Conservation (phyloP, 352 stramenopile species). For the Globisporangium abappressorium region DNA sequence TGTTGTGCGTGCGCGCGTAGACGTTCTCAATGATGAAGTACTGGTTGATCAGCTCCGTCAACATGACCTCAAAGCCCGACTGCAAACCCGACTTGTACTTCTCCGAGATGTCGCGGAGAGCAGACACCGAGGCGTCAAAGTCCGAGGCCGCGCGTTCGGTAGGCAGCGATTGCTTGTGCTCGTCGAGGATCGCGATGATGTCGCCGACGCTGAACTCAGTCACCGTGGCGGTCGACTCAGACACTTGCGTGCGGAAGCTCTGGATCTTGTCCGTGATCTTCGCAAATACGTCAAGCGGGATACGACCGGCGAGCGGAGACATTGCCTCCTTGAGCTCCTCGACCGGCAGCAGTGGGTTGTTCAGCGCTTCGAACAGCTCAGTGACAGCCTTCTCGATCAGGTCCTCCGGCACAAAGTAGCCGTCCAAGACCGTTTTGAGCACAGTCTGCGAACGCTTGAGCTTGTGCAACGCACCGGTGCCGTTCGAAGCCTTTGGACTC, state of each 20-base stretch:
- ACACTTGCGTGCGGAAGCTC: conserved; percentile 56
- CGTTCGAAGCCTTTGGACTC: conserved; percentile 28
- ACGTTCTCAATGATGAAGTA: conserved; percentile 76
- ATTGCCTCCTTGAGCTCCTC: conserved; percentile 97
- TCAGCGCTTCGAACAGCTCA: conserved; percentile 78
- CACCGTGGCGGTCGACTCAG: conserved; percentile 22
- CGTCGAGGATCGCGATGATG: conserved; percentile 59
- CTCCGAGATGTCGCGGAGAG: conserved; percentile 63
- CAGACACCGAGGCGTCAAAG: conserved; percentile 67
- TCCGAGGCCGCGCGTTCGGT: conserved; percentile 56
- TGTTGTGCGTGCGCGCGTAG: conserved; percentile 76
- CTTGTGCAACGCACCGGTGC: conserved; percentile 62
- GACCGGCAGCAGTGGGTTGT: conserved; percentile 74
- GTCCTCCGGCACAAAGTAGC: conserved; percentile 88
- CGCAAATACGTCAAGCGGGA: conserved; percentile 91
- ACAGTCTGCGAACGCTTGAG: conserved; percentile 70
- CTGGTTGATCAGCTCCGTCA: conserved; percentile 77
- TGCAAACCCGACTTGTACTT: conserved; percentile 82
- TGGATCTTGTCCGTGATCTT: conserved; percentile 85
- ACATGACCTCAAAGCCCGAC: conserved; percentile 55
- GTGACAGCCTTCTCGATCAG: conserved; percentile 84
- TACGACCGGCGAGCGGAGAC: conserved; percentile 94
- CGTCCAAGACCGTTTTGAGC: conserved; percentile 93
- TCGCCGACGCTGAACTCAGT: conserved; percentile 55
- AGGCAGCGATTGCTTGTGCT: conserved; percentile 51